Percentiles rank a stretch among this genome's conserved stretches.
phyloP scores from a whole-genome alignment of 2,329 filamentous ascomycete genomes.

The Penicillium sp. region DNA sequence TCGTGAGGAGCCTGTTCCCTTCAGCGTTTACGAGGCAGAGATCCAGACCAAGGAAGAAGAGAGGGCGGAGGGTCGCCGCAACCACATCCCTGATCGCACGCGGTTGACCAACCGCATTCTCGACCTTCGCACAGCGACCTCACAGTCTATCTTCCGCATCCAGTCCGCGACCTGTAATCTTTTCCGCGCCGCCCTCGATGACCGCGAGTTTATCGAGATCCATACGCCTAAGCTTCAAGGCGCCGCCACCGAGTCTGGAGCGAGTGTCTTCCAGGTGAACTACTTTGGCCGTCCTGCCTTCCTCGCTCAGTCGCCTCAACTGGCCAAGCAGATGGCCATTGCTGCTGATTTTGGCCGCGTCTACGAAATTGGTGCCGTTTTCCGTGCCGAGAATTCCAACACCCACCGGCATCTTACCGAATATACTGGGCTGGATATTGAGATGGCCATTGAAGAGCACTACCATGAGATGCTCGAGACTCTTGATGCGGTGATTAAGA shows the following conservation, averaged over 20 bases:
- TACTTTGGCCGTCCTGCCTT: constrained; percentile 88
- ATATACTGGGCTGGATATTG: constrained; percentile 86
- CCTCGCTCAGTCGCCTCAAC: constrained; percentile 83
- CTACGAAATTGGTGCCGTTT: constrained; percentile 85
- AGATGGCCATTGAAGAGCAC: constrained; percentile 85
- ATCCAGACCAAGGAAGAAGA: constrained; percentile 56
- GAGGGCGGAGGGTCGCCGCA: constrained; percentile 53
- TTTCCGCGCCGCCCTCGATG: constrained; percentile 73
- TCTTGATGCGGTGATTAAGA: constrained; percentile 76
- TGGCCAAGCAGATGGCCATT: constrained; percentile 90
- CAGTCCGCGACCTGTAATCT: constrained; percentile 74
- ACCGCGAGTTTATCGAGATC: constrained; percentile 81
- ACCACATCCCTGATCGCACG: constrained; percentile 66
- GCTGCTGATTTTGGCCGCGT: constrained; percentile 84
- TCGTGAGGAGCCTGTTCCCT: constrained; percentile 61
- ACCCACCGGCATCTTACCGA: constrained; percentile 92
- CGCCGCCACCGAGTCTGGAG: constrained; percentile 83
- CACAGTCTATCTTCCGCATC: constrained; percentile 83
- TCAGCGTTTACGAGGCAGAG: constrained; percentile 68
- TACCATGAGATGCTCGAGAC: constrained; percentile 82
- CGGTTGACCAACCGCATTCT: constrained; percentile 75
- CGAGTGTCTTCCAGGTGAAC: constrained; percentile 85
- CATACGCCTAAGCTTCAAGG: constrained; percentile 91
- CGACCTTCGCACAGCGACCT: constrained; percentile 78
- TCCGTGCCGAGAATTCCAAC: constrained; percentile 92